Evolutionary conservation across 1,139 yeast genomes (phyloP).

Genomic region (Yamadazyma blattariae): DNA sequence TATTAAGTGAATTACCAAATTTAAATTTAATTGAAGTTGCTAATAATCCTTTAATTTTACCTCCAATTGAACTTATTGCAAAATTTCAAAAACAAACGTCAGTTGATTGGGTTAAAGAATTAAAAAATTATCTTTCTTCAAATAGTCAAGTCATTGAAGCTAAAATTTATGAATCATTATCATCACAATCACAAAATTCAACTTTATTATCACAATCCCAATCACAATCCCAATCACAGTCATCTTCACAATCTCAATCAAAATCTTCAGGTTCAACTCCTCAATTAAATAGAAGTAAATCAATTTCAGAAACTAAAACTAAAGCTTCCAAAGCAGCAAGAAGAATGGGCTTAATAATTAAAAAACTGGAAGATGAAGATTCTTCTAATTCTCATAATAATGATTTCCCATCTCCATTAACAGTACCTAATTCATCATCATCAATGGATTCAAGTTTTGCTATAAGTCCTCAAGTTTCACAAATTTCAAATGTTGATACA

Average conservation of each 20-base stretch:
- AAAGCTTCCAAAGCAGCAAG: constrained; percentile 59
- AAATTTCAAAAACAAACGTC: constrained; percentile 35
- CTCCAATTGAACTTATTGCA: constrained; percentile 39
- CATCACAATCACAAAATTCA: neutral
- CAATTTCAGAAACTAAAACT: constrained; percentile 56
- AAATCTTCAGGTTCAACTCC: constrained; percentile 13
- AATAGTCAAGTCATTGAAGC: constrained; percentile 25
- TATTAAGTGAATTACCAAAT: constrained; percentile 49
- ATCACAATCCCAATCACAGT: constrained; percentile 2
- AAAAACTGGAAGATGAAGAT: constrained; percentile 29
- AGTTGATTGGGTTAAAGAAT: constrained; percentile 56
- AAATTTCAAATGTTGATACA: constrained; percentile 13
- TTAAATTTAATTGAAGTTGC: constrained; percentile 66
- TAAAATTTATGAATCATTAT: constrained; percentile 11
- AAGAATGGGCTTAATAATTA: constrained; percentile 68
- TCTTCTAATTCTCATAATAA: constrained; percentile 4
- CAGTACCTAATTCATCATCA: constrained; percentile 22
- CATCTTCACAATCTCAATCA: constrained; percentile 7
- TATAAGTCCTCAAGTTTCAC: constrained; percentile 13
- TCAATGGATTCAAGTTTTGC: constrained; percentile 24
- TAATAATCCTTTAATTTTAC: constrained; percentile 61
- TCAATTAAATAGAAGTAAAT: constrained; percentile 43
- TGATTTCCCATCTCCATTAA: constrained; percentile 14
- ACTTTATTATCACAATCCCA: constrained; percentile 3
- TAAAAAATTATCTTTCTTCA: constrained; percentile 40